Conservation (phyloP, 192 early-diverging fungal species). For the Rhizophagus prolifer region DNA sequence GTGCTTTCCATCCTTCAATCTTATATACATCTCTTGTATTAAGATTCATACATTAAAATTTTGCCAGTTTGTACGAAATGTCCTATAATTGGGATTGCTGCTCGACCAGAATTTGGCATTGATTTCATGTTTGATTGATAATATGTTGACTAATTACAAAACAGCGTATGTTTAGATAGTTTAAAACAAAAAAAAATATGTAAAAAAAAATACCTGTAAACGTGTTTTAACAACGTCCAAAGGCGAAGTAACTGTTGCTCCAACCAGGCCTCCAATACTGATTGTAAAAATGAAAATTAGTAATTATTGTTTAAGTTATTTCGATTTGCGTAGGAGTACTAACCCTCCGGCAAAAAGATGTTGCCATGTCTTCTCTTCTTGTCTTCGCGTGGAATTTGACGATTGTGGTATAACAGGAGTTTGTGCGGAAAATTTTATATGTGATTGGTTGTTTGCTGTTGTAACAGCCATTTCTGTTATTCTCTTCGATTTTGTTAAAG, state of each 20-base stretch:
- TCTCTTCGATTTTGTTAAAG: too few relatives aligned
- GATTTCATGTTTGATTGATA: conserved; percentile 28
- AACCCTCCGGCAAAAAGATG: conserved; percentile 74
- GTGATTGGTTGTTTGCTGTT: too few relatives aligned
- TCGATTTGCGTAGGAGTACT: background rate
- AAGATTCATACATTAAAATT: conserved; percentile 18
- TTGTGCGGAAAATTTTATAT: background rate
- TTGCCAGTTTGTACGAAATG: conserved; percentile 54
- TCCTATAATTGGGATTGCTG: conserved; percentile 36
- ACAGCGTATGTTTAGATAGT: background rate
- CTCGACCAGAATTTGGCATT: background rate
- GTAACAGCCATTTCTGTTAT: too few relatives aligned
- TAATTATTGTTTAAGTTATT: background rate
- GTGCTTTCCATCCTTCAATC: conserved; percentile 77
- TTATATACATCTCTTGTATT: conserved; percentile 53
- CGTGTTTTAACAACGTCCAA: conserved; percentile 95
- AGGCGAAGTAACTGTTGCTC: conserved; percentile 86
- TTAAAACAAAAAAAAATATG: background rate
- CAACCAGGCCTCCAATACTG: conserved; percentile 74
- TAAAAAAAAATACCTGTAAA: conserved; percentile 64
- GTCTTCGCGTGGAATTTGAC: background rate
- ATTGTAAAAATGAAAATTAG: conserved; percentile 3
- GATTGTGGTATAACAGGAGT: background rate
- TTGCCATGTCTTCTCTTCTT: conserved; percentile 34
- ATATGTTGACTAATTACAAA: conserved; percentile 38